Percentiles rank a stretch among this genome's conserved stretches.
Conservation (phyloP, 2,329 filamentous ascomycete species). For the Aspergillus oerlinghausenensis region DNA sequence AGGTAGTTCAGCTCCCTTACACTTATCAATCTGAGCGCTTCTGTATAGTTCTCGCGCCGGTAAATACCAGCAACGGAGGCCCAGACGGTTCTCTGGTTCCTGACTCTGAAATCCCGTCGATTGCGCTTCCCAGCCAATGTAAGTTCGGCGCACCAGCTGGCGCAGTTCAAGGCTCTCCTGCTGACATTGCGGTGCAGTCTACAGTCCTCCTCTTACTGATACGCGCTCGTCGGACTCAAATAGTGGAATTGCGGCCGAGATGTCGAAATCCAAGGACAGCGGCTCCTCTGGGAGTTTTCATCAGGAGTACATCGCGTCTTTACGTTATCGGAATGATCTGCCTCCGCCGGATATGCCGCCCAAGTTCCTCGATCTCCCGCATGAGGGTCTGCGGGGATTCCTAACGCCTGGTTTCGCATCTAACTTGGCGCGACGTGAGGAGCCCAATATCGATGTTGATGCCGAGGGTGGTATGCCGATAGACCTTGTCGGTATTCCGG, state of each 20-base stretch:
- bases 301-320: constrained; percentile 95
- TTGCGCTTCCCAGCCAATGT: constrained; percentile 11
- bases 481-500: constrained; percentile 89
- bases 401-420: constrained; percentile 87
- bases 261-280: constrained; percentile 39
- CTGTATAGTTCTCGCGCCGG: constrained; percentile 6
- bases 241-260: constrained; percentile 9
- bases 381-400: constrained; percentile 85
- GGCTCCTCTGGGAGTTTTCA: constrained; percentile 53
- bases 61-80: constrained; percentile 4
- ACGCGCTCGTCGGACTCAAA: neutral
- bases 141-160: constrained; percentile 1
- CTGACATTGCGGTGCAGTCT: constrained; percentile 9
- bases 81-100: constrained; percentile 2
- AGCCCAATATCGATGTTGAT: constrained; percentile 93
- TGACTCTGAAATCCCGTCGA: constrained; percentile 8
- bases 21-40: neutral
- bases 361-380: constrained; percentile 95
- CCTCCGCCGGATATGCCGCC: constrained; percentile 91
- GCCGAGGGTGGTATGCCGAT: constrained; percentile 97
- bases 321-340: constrained; percentile 92
- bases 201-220: constrained; percentile 5
- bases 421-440: constrained; percentile 82
- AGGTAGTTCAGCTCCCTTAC: constrained; percentile 2
- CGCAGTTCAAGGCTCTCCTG: neutral